Conservation (phyloP, 257 asterid genomes). For the Cruciata laevipes region DNA sequence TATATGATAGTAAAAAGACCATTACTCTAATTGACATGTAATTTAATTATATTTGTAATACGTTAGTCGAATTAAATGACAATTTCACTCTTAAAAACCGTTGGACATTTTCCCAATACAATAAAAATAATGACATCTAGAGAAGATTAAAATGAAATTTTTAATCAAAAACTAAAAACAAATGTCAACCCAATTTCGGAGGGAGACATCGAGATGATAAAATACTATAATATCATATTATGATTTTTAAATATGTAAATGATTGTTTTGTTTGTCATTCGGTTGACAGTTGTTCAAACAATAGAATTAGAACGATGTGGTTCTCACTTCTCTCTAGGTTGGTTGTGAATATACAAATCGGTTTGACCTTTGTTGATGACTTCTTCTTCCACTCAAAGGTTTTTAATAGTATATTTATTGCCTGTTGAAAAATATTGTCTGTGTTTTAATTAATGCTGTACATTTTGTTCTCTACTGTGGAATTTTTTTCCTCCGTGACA, state of each 20-base stretch:
- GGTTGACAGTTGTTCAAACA: slow-evolving; percentile 50
- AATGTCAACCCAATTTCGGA: background rate
- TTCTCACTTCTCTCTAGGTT: slow-evolving; percentile 12
- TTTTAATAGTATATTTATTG: background rate
- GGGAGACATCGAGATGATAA: background rate
- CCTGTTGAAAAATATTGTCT: slow-evolving; percentile 1
- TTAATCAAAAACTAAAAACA: no score
- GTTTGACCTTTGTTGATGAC: slow-evolving; percentile 46
- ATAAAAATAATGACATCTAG: no score
- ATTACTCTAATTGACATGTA: no score
- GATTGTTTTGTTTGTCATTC: slow-evolving; percentile 5
- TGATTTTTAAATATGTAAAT: no score
- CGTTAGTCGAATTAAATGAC: no score
- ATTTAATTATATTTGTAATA: no score
- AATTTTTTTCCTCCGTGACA: background rate
- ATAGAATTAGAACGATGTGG: slow-evolving; percentile 3
- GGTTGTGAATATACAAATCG: slow-evolving; percentile 44
- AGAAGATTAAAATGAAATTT: no score
- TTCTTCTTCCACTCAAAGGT: slow-evolving; percentile 13
- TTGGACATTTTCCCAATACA: no score
- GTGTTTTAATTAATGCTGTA: background rate
- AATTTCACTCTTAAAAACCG: no score
- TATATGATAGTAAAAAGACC: no score
- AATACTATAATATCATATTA: no score
- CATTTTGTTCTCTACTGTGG: slow-evolving; percentile 4